Percentiles rank a stretch among this genome's conserved stretches.
Evolutionary conservation across 208 protist species (phyloP).

Genomic region (Trypanosoma melophagium): DNA sequence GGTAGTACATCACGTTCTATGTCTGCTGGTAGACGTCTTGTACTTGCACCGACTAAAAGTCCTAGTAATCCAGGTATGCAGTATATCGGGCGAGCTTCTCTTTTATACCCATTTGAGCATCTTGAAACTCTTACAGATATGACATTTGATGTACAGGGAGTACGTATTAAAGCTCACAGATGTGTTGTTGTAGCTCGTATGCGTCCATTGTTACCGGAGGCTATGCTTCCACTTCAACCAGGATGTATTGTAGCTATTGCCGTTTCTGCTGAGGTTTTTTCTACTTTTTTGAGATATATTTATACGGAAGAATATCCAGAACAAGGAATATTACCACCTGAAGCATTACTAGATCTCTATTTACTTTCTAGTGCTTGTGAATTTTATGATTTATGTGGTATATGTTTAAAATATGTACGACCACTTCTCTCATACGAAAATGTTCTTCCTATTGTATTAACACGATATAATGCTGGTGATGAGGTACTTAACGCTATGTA

Average conservation of each 20-base stretch:
- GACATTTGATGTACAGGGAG: conserved; percentile 85
- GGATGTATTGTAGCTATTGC: conserved; percentile 80
- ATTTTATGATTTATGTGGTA: conserved; percentile 75
- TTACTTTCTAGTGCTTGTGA: conserved; percentile 73
- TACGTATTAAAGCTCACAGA: conserved; percentile 80
- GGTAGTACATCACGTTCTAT: conserved; percentile 1
- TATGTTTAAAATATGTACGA: conserved; percentile 71
- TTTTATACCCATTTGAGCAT: conserved; percentile 85
- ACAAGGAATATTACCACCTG: conserved; percentile 57
- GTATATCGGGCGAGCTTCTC: conserved; percentile 32
- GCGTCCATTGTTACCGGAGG: conserved; percentile 69
- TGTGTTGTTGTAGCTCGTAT: conserved; percentile 86
- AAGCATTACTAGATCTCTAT: conserved; percentile 86
- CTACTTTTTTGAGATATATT: conserved; percentile 78
- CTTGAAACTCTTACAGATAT: conserved; percentile 81
- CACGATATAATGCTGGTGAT: conserved; percentile 82
- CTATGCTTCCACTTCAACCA: conserved; percentile 75
- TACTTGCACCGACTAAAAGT: conserved; percentile 11
- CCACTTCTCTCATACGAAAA: conserved; percentile 81
- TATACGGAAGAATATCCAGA: conserved; percentile 90
- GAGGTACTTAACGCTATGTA: conserved; percentile 84
- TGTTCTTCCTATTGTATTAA: conserved; percentile 83
- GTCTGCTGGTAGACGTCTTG: conserved; percentile 1
- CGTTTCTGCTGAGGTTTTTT: conserved; percentile 80
- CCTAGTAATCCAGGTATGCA: background rate